phyloP scores from a whole-genome alignment of 345 rosid genomes.

The Citrus unshiu region DNA sequence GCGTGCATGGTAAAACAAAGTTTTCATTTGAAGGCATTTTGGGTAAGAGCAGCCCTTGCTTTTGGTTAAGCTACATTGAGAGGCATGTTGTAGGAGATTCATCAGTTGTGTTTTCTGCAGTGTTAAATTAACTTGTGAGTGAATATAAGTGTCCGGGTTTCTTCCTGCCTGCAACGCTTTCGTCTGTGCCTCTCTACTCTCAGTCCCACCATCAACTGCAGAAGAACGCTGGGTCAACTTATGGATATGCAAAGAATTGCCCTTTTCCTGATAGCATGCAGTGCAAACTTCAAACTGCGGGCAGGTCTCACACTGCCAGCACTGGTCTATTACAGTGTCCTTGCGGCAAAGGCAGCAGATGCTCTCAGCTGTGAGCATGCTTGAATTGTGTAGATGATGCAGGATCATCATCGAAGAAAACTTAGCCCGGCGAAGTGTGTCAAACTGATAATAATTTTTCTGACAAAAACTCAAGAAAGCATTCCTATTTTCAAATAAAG shows the following conservation, averaged over 20 bases:
- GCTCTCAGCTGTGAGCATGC: not conserved
- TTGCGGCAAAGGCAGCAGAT: slow-evolving; percentile 40
- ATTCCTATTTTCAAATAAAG: slow-evolving; percentile 50
- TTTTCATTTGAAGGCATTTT: slow-evolving; percentile 29
- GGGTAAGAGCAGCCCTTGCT: slow-evolving; percentile 31
- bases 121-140: slow-evolving; percentile 11
- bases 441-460: slow-evolving; percentile 49
- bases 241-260: slow-evolving; percentile 23
- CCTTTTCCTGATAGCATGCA: slow-evolving; percentile 30
- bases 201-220: not conserved
- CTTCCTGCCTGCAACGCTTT: not conserved
- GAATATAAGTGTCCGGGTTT: not conserved
- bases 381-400: slow-evolving; percentile 42
- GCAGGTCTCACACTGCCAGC: slow-evolving; percentile 37
- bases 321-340: slow-evolving; percentile 19
- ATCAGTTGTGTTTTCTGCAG: slow-evolving; percentile 22
- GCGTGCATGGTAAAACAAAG: slow-evolving; percentile 31
- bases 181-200: not conserved
- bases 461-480: slow-evolving; percentile 54
- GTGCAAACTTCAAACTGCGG: slow-evolving; percentile 30
- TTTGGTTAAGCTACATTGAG: slow-evolving; percentile 18
- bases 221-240: slow-evolving; percentile 23
- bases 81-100: slow-evolving; percentile 40
- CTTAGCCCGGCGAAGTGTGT: slow-evolving; percentile 69
- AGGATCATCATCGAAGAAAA: slow-evolving; percentile 79